Percentiles rank a stretch among this genome's conserved stretches.
phyloP scores from a whole-genome alignment of 2,329 filamentous ascomycete genomes.

The Monosporascus sp. region DNA sequence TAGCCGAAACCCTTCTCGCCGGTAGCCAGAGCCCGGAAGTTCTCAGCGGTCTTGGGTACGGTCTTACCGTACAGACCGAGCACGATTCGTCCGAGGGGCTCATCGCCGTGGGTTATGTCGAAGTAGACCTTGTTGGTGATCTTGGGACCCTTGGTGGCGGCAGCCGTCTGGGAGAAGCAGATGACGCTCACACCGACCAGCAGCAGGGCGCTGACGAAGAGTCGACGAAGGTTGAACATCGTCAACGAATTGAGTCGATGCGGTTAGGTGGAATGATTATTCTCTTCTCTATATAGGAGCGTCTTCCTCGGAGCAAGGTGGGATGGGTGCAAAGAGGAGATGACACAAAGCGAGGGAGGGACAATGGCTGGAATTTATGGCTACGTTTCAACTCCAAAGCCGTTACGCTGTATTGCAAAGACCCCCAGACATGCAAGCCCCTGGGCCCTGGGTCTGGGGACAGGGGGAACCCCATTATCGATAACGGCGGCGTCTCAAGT shows the following conservation, averaged over 20 bases:
- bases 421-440: too few relatives aligned
- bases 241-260: constrained; percentile 24
- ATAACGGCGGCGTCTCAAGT: neutral
- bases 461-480: neutral
- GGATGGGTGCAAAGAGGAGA: neutral
- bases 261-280: neutral
- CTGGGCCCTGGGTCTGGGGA: too few relatives aligned
- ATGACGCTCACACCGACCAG: constrained; percentile 71
- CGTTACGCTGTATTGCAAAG: neutral
- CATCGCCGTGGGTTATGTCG: constrained; percentile 73
- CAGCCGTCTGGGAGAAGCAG: constrained; percentile 69
- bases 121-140: constrained; percentile 95
- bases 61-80: constrained; percentile 86
- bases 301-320: neutral
- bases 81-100: constrained; percentile 68
- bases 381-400: neutral
- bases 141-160: constrained; percentile 82
- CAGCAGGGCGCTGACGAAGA: constrained; percentile 68
- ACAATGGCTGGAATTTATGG: neutral
- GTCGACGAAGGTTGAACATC: constrained; percentile 72
- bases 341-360: neutral
- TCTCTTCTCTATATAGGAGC: too few relatives aligned
- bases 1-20: constrained; percentile 86
- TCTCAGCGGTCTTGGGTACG: constrained; percentile 69
- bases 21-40: constrained; percentile 76